A percentile compares a stretch with the other conserved stretches of the same genome.
These are phyloP conservation scores for Stagonosporopsis cucurbitacearum DNA, from an alignment of 2,329 filamentous ascomycete genomes.

Conservation along the genomic window DNA sequence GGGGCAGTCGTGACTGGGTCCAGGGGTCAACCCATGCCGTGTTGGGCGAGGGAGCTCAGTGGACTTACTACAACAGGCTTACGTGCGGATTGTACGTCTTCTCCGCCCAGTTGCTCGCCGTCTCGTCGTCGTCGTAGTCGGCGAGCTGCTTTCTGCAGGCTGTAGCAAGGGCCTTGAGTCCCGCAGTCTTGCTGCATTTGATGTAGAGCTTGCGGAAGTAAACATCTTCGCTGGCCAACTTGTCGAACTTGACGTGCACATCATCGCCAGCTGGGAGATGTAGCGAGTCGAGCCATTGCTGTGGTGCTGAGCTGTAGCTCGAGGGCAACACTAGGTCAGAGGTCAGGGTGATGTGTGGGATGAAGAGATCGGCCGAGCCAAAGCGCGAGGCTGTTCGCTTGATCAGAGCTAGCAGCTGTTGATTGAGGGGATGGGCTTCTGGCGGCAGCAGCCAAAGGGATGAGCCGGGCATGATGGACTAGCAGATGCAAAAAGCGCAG, in stretches of 20 bases:
- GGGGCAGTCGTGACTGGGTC: conserved; percentile 36
- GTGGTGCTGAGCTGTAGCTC: conserved; percentile 39
- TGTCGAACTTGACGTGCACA: conserved; percentile 38
- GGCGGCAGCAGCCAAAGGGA: conserved; percentile 55
- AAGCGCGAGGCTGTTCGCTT: conserved; percentile 42
- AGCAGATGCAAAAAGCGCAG: not conserved
- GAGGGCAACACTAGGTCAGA: conserved; percentile 40
- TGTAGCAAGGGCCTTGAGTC: conserved; percentile 38
- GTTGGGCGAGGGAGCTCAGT: not conserved
- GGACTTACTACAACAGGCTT: conserved; percentile 52
- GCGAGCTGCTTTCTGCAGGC: conserved; percentile 38
- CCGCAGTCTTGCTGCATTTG: conserved; percentile 39
- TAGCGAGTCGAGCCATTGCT: conserved; percentile 48
- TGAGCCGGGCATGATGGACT: conserved; percentile 47
- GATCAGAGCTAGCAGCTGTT: conserved; percentile 45
- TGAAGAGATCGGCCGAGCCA: conserved; percentile 47
- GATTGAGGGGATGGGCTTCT: conserved; percentile 37
- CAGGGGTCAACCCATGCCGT: not conserved
- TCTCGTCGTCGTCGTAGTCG: conserved; percentile 29
- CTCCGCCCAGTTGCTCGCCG: conserved; percentile 40
- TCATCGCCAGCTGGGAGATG: conserved; percentile 24
- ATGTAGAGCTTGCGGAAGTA: conserved; percentile 52
- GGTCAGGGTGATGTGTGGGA: conserved; percentile 53
- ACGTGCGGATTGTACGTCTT: conserved; percentile 48
- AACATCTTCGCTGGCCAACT: conserved; percentile 43